Base-by-base conservation (phyloP, 2,329 filamentous ascomycete species). In the Mollisiaceae sp. region DNA sequence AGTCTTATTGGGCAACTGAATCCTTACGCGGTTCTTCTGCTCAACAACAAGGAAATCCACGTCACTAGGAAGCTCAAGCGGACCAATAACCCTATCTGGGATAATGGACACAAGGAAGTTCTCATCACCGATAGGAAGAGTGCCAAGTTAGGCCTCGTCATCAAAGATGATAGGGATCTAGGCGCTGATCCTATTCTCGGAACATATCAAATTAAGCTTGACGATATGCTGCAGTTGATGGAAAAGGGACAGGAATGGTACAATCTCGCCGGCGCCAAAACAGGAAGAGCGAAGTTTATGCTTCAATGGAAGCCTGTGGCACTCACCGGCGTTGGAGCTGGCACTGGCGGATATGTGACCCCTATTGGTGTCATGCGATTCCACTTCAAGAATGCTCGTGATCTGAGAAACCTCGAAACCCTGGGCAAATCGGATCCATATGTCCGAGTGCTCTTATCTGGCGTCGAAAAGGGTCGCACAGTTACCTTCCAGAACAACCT, bases 401-500 rank as follows among this genome's bases (percentile, higher is more conserved):
- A 94, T 72, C 85, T 99, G 52, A 91, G 93, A 66, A 99, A 99
- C 77, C 85, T 97, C 61, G 95, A 99, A 79, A 92, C 93, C 2
- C 87, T 99, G 78, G 95, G 95, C 79, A 98, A 98, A 79, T 98
- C 95, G 0, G 96, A 99, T 78, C 93, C 95, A 0, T 99, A 99
- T 74, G 92, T 89, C 24, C 90, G 94, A 50, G 91, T 98, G 1
- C 79, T 97, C 61, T 85, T 97, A 8, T 97, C 94, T 57, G 94
- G 95, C 55, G 89, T 98, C 64, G 91, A 95, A 76, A 97, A 94
- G 78, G 93, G 87, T 11, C 89, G 94, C 65, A 98, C 95, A 2
- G 95, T 99, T 59, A 98, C 94, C 0, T 97, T 95, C 82, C 89
- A 93, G 76, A 99, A 97, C 79, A 96, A 97, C 68, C 87, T 99